These are phyloP conservation scores for Puccinia polysora DNA, from an alignment of 1,284 basidiomycete species.

Conservation along the genomic window DNA sequence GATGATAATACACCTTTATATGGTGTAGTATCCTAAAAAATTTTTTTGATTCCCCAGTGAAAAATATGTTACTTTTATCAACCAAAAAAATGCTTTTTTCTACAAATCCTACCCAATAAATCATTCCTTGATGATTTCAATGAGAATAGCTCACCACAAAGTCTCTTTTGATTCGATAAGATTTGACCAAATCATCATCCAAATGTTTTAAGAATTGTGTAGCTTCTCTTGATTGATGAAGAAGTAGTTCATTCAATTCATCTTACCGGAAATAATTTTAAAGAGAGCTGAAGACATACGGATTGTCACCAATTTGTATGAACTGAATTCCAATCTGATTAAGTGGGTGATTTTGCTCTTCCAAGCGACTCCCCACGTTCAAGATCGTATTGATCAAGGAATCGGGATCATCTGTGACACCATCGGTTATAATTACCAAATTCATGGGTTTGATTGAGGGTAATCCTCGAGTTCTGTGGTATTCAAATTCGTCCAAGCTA, in stretches of 20 bases:
- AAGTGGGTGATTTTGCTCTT: conserved; percentile 58
- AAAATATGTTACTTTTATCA: too few relatives aligned
- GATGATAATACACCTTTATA: conserved; percentile 21
- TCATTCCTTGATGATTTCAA: too few relatives aligned
- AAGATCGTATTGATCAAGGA: conserved; percentile 55
- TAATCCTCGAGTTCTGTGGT: conserved; percentile 51
- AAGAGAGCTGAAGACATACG: too few relatives aligned
- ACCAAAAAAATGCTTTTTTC: too few relatives aligned
- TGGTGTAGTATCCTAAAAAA: conserved; percentile 30
- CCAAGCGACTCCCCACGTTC: conserved; percentile 58
- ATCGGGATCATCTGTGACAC: conserved; percentile 59
- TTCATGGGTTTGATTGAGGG: conserved; percentile 60
- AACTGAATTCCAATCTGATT: conserved; percentile 61
- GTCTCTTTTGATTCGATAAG: conserved; percentile 20
- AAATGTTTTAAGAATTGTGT: conserved; percentile 20
- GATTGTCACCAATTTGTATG: conserved; percentile 59
- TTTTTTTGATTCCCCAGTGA: not conserved
- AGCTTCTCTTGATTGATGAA: too few relatives aligned
- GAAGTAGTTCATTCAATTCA: too few relatives aligned
- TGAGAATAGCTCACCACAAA: conserved; percentile 32
- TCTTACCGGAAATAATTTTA: too few relatives aligned
- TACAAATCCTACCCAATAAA: too few relatives aligned
- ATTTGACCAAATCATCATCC: conserved; percentile 27
- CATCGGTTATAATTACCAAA: conserved; percentile 64
- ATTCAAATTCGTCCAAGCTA: conserved; percentile 45